Conservation (phyloP, 2,329 filamentous ascomycete species). For the Clarireedia monteithiana region DNA sequence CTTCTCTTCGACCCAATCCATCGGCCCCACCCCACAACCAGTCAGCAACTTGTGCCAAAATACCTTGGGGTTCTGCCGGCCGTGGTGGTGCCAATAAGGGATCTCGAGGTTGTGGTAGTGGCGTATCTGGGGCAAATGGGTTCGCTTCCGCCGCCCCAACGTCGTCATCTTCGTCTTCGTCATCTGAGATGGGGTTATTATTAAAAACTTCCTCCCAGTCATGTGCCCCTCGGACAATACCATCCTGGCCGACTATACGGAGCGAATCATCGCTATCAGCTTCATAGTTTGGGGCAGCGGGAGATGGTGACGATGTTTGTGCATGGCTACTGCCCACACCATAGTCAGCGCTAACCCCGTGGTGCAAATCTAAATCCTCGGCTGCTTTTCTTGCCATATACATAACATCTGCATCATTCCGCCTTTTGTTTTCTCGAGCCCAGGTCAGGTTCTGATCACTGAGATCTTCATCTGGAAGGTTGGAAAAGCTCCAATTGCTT, state of each 20-base stretch:
- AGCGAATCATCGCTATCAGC: conserved; percentile 9
- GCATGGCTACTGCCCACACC: neutral
- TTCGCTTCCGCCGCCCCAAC: conserved; percentile 10
- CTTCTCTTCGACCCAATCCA: conserved; percentile 35
- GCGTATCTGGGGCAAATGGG: conserved; percentile 14
- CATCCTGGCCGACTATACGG: conserved; percentile 18
- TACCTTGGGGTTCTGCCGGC: conserved; percentile 29
- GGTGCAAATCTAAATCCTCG: neutral
- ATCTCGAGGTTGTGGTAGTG: conserved; percentile 14
- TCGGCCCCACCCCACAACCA: conserved; percentile 54
- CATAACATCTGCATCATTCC: neutral
- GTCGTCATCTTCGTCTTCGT: conserved; percentile 13
- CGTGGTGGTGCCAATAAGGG: conserved; percentile 8
- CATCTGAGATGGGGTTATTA: conserved; percentile 18
- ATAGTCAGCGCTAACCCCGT: neutral
- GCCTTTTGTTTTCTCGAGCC: neutral
- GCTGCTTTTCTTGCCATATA: conserved; percentile 1
- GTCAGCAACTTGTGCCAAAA: conserved; percentile 41
- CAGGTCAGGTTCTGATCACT: neutral
- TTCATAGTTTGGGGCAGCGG: neutral
- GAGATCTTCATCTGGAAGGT: conserved; percentile 26
- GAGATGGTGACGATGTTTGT: neutral
- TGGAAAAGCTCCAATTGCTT: conserved; percentile 53
- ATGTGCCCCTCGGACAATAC: conserved; percentile 8
- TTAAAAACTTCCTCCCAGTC: conserved; percentile 20